Base-by-base conservation (phyloP, 148 eudicot genomes). In the Linanthus parryae region DNA sequence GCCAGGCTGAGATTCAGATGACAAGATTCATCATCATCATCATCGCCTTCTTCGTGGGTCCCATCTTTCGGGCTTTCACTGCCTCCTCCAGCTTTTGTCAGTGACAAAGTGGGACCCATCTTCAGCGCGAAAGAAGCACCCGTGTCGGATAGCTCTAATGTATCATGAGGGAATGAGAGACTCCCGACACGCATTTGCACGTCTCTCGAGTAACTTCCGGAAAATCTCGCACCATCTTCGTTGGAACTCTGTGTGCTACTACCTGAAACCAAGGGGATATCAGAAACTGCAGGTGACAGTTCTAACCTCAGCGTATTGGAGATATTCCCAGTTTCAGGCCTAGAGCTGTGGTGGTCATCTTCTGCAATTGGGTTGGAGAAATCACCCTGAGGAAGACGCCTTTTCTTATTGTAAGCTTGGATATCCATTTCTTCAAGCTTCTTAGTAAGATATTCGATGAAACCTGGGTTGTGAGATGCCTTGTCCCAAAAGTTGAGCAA, bases 191-290 rank as follows among this genome's bases (percentile, higher is more conserved):
- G 65, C 46, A 67, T 63, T 43, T 69, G 74, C 20, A 63, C 48
- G 65, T 81, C 85, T 65, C 67, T 75, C 25, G 56, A 54, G 47
- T 75, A 73, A 36, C 24, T 62, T 28, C 67, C 88, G 23, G 75
- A 47, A 18, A 57, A 39, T 56, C 65, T 69, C 63, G 75, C 68
- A 38, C 81, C 85, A 33, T 84, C 94, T 77, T 79, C 94, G 54
- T 63, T 82, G 58, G 94, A 85, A 71, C 94, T 77, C 24, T 89
- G 90, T 5, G 90, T 77, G 81, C 97, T 85, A 23, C 68, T 81
- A n/a, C n/a, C n/a, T 21, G 97, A 85, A 54, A 77, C 73, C 73
- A 85, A 66, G 71, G 79, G 81, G 30, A 72, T 66, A 63, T 85
- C 87, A 13, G 97, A 82, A 69, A 76, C 75, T 48, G 94, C 77